Conservation (phyloP, 1,284 basidiomycete species). For the Schizophyllum commune region DNA sequence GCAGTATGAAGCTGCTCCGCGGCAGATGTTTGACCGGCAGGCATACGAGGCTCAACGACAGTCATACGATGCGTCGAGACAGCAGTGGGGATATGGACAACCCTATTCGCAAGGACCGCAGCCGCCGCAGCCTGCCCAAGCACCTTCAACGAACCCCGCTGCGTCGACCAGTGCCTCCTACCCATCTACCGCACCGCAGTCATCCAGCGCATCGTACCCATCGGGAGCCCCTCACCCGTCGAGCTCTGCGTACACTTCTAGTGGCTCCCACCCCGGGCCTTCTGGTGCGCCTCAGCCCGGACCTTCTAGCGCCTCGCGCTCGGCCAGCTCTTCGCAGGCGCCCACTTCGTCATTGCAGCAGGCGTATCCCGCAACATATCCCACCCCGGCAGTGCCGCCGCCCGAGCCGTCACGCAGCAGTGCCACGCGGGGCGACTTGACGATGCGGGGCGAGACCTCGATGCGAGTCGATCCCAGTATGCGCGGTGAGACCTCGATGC, state of each 20-base stretch:
- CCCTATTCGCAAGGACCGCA: not conserved
- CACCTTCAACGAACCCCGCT: not conserved
- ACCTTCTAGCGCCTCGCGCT: too few relatives aligned
- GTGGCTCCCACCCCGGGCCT: not conserved
- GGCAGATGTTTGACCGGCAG: too few relatives aligned
- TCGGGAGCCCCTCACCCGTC: too few relatives aligned
- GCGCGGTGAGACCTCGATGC: too few relatives aligned
- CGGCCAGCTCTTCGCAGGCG: too few relatives aligned
- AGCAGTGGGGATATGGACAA: not conserved
- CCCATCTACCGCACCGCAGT: not conserved
- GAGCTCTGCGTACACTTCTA: not conserved
- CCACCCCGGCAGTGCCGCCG: not conserved
- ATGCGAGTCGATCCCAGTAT: too few relatives aligned
- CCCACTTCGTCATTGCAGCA: not conserved
- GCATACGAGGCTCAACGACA: not conserved
- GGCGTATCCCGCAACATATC: not conserved
- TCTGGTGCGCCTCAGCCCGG: too few relatives aligned
- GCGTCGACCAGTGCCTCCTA: not conserved
- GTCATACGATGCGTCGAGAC: not conserved
- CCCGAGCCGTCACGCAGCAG: not conserved
- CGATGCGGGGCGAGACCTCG: too few relatives aligned
- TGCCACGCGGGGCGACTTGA: not conserved
- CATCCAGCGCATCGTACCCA: not conserved
- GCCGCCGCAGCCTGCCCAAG: not conserved
- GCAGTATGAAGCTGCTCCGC: not conserved